Conservation (phyloP, 2,329 filamentous ascomycete genomes). For the Teratosphaeria destructans region DNA sequence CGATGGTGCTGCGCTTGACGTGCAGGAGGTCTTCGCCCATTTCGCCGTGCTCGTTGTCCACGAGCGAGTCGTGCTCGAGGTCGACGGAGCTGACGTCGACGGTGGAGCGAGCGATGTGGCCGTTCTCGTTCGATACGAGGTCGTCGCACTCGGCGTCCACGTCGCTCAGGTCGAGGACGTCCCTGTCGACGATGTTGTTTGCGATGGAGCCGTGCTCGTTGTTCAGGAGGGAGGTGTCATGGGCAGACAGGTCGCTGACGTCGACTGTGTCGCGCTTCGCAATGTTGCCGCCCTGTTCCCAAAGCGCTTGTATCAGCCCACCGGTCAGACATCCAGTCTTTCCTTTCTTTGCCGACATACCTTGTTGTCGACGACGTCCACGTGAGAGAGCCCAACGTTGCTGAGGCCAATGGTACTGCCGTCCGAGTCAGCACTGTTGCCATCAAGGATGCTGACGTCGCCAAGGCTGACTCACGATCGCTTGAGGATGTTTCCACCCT, state of each 20-base stretch:
- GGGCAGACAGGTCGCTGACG: neutral
- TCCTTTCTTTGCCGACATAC: neutral
- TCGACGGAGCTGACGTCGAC: neutral
- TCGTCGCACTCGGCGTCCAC: neutral
- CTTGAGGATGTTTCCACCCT: neutral
- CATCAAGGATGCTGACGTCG: neutral
- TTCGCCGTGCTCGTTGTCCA: neutral
- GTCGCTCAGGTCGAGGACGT: neutral
- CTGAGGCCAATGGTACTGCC: neutral
- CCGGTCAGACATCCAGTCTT: too few species aligned
- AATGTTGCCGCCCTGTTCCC: neutral
- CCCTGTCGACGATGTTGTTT: too few species aligned
- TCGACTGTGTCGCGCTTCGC: neutral
- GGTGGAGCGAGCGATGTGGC: neutral
- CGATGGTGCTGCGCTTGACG: neutral
- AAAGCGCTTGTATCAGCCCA: too few species aligned
- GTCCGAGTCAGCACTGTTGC: neutral
- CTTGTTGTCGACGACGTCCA: neutral
- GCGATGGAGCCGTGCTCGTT: too few species aligned
- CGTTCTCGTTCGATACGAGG: neutral
- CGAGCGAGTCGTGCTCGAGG: neutral
- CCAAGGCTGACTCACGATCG: neutral
- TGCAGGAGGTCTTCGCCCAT: neutral
- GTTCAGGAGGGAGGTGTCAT: too few species aligned
- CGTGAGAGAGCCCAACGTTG: neutral